phyloP scores from a whole-genome alignment of 2,329 filamentous ascomycete genomes.

The Corynespora cassiicola region DNA sequence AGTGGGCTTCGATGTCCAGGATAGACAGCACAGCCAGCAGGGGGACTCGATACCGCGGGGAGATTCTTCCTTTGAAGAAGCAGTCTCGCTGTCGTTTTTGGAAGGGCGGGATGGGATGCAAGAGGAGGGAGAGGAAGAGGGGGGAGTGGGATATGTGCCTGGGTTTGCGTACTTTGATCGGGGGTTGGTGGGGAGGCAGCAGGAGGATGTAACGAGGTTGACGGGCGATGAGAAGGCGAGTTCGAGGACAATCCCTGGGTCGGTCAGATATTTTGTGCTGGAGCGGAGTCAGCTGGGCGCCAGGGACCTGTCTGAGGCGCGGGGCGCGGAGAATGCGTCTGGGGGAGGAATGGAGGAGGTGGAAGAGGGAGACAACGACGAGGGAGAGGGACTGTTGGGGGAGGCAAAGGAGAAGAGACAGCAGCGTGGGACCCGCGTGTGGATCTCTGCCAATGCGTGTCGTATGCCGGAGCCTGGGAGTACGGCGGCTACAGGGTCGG shows the following conservation, averaged over 20 bases:
- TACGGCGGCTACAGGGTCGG: constrained; percentile 51
- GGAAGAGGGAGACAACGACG: constrained; percentile 12
- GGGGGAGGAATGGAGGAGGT: constrained; percentile 1
- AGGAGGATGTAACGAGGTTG: constrained; percentile 56
- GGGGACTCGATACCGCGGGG: constrained; percentile 29
- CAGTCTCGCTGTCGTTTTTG: too few species aligned
- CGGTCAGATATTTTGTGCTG: constrained; percentile 70
- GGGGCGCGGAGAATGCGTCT: constrained; percentile 17
- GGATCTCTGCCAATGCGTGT: constrained; percentile 87
- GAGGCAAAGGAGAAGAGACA: constrained; percentile 24
- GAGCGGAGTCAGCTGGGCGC: constrained; percentile 61
- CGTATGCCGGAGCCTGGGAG: constrained; percentile 70
- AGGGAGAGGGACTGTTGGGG: constrained; percentile 14
- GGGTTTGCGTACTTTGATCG: constrained; percentile 68
- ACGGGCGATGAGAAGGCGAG: constrained; percentile 70
- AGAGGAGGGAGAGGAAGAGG: constrained; percentile 36
- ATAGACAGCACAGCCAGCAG: constrained; percentile 17
- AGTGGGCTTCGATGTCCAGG: constrained; percentile 30
- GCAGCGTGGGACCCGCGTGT: constrained; percentile 60
- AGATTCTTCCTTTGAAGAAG: too few species aligned
- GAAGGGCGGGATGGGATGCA: constrained; percentile 48
- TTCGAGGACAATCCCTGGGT: constrained; percentile 68
- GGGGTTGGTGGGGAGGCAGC: constrained; percentile 67
- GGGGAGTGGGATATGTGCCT: constrained; percentile 59
- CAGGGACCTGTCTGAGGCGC: constrained; percentile 37